Percentiles rank a stretch among this genome's conserved stretches.
These are phyloP conservation scores for Triangularia setosa DNA, from an alignment of 2,329 filamentous ascomycete genomes.

Conservation along the genomic window DNA sequence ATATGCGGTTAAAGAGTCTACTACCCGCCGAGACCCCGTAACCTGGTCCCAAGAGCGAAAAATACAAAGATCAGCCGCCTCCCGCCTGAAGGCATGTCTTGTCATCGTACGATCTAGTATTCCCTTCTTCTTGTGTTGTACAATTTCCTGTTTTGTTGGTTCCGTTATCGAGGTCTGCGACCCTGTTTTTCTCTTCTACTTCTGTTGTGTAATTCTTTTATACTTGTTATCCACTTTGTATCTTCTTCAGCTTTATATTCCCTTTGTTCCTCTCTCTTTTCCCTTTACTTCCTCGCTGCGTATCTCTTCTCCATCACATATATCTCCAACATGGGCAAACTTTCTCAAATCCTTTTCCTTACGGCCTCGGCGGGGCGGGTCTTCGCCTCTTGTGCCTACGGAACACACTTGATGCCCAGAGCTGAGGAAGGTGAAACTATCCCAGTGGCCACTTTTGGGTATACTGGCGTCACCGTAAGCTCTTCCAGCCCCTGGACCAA, in stretches of 20 bases:
- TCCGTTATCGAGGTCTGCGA: conserved; percentile 21
- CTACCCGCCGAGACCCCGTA: not conserved
- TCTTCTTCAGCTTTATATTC: conserved; percentile 1
- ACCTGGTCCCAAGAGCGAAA: not conserved
- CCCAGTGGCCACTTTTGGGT: conserved; percentile 33
- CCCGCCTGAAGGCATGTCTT: conserved; percentile 1
- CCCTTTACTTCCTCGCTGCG: not conserved
- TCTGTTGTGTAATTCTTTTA: conserved; percentile 4
- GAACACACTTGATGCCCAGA: conserved; percentile 27
- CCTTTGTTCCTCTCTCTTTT: not conserved
- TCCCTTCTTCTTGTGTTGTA: conserved; percentile 6
- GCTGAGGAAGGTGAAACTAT: conserved; percentile 30
- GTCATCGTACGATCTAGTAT: conserved; percentile 11
- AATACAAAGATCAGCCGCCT: conserved; percentile 14
- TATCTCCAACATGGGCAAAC: conserved; percentile 17
- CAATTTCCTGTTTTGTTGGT: conserved; percentile 9
- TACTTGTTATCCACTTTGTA: not conserved
- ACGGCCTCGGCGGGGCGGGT: conserved; percentile 25
- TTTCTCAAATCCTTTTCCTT: conserved; percentile 20
- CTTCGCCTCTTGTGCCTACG: conserved; percentile 28
- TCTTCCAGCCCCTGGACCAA: not conserved
- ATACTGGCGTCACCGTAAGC: conserved; percentile 23
- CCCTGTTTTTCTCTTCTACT: conserved; percentile 14
- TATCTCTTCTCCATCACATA: not conserved
- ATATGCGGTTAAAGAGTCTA: not conserved